These are phyloP conservation scores for Aspergillus egyptiacus DNA, from an alignment of 495 filamentous ascomycete species.

Conservation along the genomic window DNA sequence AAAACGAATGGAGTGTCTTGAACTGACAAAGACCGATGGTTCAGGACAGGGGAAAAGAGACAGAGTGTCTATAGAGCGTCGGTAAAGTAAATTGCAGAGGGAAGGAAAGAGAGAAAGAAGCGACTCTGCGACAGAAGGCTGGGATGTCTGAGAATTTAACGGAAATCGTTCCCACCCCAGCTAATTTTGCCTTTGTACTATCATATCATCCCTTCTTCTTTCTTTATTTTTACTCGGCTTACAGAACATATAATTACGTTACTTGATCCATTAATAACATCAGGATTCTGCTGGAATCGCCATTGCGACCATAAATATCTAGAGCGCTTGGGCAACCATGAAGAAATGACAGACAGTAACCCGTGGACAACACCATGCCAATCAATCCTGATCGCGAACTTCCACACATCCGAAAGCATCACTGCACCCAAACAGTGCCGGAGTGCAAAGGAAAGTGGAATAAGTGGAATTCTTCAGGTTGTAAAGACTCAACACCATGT, in stretches of 20 bases:
- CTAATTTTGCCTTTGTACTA: not conserved
- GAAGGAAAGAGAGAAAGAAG: slow-evolving; percentile 19
- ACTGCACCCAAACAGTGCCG: slow-evolving; percentile 15
- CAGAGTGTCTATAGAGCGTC: not conserved
- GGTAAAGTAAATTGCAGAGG: slow-evolving; percentile 1
- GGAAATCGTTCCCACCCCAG: slow-evolving; percentile 1
- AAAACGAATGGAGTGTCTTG: not conserved
- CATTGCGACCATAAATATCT: slow-evolving; percentile 11
- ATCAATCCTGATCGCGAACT: too few species aligned
- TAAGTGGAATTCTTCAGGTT: too few species aligned
- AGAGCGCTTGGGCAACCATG: slow-evolving; percentile 8
- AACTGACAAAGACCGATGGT: slow-evolving; percentile 9
- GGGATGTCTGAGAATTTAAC: slow-evolving; percentile 6
- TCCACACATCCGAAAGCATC: slow-evolving; percentile 12
- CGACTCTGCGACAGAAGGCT: slow-evolving; percentile 13
- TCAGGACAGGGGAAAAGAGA: not conserved
- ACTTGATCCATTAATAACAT: not conserved
- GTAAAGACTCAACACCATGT: not conserved
- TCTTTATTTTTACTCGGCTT: slow-evolving; percentile 1
- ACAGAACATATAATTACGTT: slow-evolving; percentile 3
- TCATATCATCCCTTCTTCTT: not conserved
- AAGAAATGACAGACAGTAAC: slow-evolving; percentile 19
- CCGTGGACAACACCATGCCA: slow-evolving; percentile 16
- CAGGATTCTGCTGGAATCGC: not conserved
- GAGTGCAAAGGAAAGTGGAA: not conserved